These are phyloP conservation scores for Puccinia triticina DNA, from an alignment of 1,284 basidiomycete species.

Conservation along the genomic window DNA sequence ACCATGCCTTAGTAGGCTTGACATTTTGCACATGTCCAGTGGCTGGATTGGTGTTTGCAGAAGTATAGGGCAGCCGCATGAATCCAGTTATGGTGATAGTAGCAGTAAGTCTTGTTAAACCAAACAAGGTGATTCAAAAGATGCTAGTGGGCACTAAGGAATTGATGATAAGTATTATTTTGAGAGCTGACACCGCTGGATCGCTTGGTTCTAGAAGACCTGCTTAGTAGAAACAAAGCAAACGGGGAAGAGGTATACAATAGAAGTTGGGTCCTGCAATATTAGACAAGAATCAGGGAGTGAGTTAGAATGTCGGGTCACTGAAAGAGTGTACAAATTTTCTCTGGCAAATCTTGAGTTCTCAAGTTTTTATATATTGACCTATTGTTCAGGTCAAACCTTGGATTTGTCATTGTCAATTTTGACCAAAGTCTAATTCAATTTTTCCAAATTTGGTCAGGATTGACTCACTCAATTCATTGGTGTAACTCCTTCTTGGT, in stretches of 20 bases:
- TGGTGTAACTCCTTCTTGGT: too few relatives aligned
- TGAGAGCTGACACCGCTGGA: not conserved
- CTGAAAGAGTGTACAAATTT: not conserved
- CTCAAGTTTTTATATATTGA: too few relatives aligned
- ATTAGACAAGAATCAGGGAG: too few relatives aligned
- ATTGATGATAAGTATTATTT: not conserved
- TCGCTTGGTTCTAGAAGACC: not conserved
- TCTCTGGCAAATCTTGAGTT: too few relatives aligned
- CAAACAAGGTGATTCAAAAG: not conserved
- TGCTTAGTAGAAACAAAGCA: not conserved
- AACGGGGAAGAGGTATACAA: not conserved
- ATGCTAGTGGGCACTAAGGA: not conserved
- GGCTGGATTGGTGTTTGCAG: conserved; percentile 2
- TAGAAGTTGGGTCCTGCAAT: not conserved
- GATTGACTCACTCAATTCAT: too few relatives aligned
- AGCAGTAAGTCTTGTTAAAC: not conserved
- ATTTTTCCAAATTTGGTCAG: too few relatives aligned
- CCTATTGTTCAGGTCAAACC: too few relatives aligned
- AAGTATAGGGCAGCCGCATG: not conserved
- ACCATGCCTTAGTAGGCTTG: not conserved
- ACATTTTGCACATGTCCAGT: conserved; percentile 7
- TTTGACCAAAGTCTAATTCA: too few relatives aligned
- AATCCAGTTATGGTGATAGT: not conserved
- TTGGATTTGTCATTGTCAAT: too few relatives aligned
- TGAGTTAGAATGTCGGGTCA: not conserved